These are phyloP conservation scores for Cutaneotrichosporon dermatis DNA, from an alignment of 1,284 basidiomycete genomes.

Conservation along the genomic window DNA sequence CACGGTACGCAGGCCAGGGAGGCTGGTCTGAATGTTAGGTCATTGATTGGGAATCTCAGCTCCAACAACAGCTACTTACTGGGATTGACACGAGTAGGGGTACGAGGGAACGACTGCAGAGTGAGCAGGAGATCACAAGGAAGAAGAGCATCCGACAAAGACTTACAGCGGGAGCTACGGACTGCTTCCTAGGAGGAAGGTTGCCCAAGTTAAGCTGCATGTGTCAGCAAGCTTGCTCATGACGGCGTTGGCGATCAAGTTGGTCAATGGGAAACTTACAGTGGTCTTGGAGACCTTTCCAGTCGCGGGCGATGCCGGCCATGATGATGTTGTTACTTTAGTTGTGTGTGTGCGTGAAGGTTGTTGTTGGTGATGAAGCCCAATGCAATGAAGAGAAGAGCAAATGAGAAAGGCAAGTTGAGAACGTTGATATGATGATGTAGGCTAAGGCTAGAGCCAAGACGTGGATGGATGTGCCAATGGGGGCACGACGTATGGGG, in stretches of 20 bases:
- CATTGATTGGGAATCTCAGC: neutral
- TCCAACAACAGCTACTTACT: constrained; percentile 27
- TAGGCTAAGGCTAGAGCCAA: too few relatives aligned
- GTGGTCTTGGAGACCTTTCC: constrained; percentile 41
- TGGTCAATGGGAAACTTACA: constrained; percentile 15
- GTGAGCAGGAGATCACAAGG: neutral
- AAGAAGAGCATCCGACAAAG: too few relatives aligned
- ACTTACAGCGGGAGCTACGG: constrained; percentile 6
- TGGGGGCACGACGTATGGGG: too few relatives aligned
- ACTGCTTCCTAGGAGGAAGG: constrained; percentile 47
- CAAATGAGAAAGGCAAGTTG: neutral
- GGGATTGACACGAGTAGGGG: constrained; percentile 51
- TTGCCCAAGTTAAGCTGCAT: constrained; percentile 45
- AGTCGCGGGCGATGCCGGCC: constrained; percentile 31
- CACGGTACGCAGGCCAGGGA: constrained; percentile 91
- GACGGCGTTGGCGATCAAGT: too few relatives aligned
- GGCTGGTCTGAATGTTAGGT: constrained; percentile 62
- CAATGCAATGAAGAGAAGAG: neutral
- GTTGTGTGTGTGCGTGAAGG: neutral
- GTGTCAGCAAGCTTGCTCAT: neutral
- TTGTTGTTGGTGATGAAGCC: neutral
- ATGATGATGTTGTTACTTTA: neutral
- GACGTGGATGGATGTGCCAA: too few relatives aligned
- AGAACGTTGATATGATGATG: too few relatives aligned
- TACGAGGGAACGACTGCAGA: constrained; percentile 42